Percentiles rank a stretch among this genome's conserved stretches.
Evolutionary conservation across 169 alveolate species (phyloP).

Genomic region (Cryptosporidium canis): DNA sequence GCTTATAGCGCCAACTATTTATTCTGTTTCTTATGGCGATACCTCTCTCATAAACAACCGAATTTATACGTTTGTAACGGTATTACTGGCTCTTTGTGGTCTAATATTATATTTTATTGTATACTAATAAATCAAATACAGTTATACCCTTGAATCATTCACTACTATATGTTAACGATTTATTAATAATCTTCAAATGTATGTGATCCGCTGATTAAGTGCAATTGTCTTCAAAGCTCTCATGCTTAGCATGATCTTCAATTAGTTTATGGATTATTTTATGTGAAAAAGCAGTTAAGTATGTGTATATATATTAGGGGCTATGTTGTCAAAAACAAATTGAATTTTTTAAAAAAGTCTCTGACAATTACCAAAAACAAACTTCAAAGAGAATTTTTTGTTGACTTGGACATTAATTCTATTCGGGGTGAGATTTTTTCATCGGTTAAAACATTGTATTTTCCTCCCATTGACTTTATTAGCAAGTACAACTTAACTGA

Average conservation of each 20-base stretch:
- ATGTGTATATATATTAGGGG: not conserved
- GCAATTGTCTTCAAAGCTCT: not conserved
- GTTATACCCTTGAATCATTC: too few species aligned
- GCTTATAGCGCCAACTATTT: not conserved
- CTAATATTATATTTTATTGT: too few species aligned
- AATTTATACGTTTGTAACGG: too few species aligned
- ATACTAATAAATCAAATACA: too few species aligned
- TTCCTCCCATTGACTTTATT: not conserved
- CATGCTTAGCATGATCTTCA: not conserved
- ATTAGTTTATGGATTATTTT: not conserved
- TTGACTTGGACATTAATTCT: not conserved
- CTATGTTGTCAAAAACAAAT: not conserved
- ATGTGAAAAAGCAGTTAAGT: not conserved
- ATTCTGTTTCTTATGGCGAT: not conserved
- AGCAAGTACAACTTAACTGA: not conserved
- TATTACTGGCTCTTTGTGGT: too few species aligned
- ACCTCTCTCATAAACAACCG: not conserved
- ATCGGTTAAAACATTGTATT: not conserved
- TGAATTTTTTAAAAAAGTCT: not conserved
- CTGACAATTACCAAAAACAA: not conserved
- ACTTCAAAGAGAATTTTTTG: not conserved
- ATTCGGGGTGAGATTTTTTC: slow-evolving; percentile 1
- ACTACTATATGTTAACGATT: too few species aligned
- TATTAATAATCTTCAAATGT: too few species aligned
- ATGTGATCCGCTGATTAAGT: not conserved